Evolutionary conservation across 805 yeast species (phyloP).

Genomic region (Trichomonascus vanleenenianus): DNA sequence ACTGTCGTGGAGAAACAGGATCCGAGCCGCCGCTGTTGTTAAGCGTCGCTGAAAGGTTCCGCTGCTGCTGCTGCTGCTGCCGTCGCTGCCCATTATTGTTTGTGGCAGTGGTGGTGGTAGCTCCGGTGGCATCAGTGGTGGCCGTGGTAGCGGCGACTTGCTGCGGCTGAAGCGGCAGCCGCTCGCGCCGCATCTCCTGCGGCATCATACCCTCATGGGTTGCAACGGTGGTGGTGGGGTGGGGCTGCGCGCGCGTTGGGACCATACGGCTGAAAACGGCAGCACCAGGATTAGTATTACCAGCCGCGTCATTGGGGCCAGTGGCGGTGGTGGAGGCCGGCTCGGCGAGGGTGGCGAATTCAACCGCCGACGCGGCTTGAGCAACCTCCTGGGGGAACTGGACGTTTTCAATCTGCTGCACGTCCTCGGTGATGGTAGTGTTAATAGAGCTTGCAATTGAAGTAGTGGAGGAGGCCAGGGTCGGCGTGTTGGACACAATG

Average conservation of each 20-base stretch:
- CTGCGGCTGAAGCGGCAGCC: not conserved
- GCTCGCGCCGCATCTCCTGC: not conserved
- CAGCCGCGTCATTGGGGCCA: not conserved
- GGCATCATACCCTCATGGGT: slow-evolving; percentile 3
- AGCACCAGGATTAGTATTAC: not conserved
- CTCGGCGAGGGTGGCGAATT: not conserved
- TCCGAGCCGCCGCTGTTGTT: not conserved
- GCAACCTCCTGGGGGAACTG: too few species aligned
- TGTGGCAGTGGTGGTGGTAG: not conserved
- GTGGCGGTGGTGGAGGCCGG: not conserved
- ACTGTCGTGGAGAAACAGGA: not conserved
- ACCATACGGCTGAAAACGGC: too few species aligned
- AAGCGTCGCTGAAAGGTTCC: not conserved
- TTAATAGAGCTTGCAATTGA: too few species aligned
- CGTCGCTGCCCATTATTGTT: not conserved
- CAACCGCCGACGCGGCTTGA: too few species aligned
- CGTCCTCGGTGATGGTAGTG: too few species aligned
- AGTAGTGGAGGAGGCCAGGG: too few species aligned
- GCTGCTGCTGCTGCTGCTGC: slow-evolving; percentile 1
- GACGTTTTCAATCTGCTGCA: too few species aligned
- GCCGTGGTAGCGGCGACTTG: not conserved
- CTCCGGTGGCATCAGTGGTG: not conserved
- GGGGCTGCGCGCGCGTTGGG: slow-evolving; percentile 6
- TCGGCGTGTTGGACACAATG: too few species aligned
- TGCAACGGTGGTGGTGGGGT: not conserved